phyloP scores from a whole-genome alignment of 2,329 filamentous ascomycete species.

The Stagonosporopsis cucurbitacearum region DNA sequence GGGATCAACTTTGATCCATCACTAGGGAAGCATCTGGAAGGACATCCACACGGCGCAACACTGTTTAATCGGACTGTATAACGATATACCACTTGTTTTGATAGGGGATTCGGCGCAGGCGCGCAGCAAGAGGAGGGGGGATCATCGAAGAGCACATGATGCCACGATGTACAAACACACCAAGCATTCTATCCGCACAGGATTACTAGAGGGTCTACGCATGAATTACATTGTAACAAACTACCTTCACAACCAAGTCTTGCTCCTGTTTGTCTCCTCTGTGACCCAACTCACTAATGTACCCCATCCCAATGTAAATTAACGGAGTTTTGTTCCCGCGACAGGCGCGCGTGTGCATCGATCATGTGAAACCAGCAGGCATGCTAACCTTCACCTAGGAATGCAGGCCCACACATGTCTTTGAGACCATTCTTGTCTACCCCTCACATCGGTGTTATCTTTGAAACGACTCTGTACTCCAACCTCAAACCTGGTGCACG shows the following conservation, averaged over 20 bases:
- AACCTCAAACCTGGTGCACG: background rate
- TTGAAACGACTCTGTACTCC: conserved; percentile 1
- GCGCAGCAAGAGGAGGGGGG: background rate
- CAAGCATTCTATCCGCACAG: background rate
- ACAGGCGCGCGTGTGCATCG: conserved; percentile 1
- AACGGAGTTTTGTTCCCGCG: background rate
- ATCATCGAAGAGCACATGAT: conserved; percentile 13
- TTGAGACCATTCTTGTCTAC: background rate
- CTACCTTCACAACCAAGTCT: background rate
- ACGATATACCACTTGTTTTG: conserved; percentile 17
- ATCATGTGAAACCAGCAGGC: conserved; percentile 1
- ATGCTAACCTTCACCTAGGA: conserved; percentile 1
- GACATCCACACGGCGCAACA: conserved; percentile 15
- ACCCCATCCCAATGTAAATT: background rate
- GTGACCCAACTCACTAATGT: background rate
- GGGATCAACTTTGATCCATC: background rate
- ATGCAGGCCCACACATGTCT: conserved; percentile 3
- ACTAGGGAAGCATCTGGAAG: conserved; percentile 11
- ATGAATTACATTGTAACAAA: conserved; percentile 2
- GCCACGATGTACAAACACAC: conserved; percentile 3
- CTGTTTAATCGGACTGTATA: conserved; percentile 3
- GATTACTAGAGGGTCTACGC: background rate
- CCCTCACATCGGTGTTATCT: background rate
- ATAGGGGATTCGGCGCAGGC: conserved; percentile 7
- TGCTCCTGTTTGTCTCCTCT: background rate